Percentiles rank a stretch among this genome's conserved stretches.
Evolutionary conservation across 1,284 basidiomycete species (phyloP).

Genomic region (Cutaneotrichosporon arboriforme): DNA sequence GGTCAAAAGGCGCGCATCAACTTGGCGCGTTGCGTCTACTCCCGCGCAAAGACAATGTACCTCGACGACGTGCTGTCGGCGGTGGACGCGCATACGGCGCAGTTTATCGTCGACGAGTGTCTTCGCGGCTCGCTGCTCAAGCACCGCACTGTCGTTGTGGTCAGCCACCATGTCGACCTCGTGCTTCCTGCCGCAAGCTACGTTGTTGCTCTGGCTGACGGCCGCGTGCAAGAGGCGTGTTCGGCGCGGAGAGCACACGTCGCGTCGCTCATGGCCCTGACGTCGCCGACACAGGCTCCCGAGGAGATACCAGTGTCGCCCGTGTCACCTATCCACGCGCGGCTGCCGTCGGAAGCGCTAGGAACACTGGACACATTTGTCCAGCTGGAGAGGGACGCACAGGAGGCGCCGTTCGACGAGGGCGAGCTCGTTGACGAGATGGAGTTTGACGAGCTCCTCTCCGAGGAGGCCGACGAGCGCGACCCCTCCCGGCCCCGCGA

Average conservation of each 20-base stretch:
- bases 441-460: slow-evolving; percentile 1
- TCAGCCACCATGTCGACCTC: slow-evolving; percentile 65
- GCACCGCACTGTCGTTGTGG: slow-evolving; percentile 64
- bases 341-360: background rate
- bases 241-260: slow-evolving; percentile 18
- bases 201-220: slow-evolving; percentile 57
- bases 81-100: slow-evolving; percentile 47
- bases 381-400: background rate
- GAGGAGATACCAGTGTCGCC: slow-evolving; percentile 2
- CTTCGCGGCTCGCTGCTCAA: slow-evolving; percentile 54
- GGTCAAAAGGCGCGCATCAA: slow-evolving; percentile 66
- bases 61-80: slow-evolving; percentile 47
- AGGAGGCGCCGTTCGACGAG: background rate
- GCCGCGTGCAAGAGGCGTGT: slow-evolving; percentile 32
- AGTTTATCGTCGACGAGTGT: slow-evolving; percentile 40
- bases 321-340: background rate
- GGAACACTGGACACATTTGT: slow-evolving; percentile 2
- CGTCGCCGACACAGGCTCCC: slow-evolving; percentile 5
- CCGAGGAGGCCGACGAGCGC: background rate
- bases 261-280: slow-evolving; percentile 10
- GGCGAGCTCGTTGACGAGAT: background rate
- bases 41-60: slow-evolving; percentile 61
- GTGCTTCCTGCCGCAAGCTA: slow-evolving; percentile 37
- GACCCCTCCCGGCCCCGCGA: slow-evolving; percentile 2
- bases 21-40: slow-evolving; percentile 73